Conservation (phyloP, 1,284 basidiomycete species). For the Cryptococcus sp. region DNA sequence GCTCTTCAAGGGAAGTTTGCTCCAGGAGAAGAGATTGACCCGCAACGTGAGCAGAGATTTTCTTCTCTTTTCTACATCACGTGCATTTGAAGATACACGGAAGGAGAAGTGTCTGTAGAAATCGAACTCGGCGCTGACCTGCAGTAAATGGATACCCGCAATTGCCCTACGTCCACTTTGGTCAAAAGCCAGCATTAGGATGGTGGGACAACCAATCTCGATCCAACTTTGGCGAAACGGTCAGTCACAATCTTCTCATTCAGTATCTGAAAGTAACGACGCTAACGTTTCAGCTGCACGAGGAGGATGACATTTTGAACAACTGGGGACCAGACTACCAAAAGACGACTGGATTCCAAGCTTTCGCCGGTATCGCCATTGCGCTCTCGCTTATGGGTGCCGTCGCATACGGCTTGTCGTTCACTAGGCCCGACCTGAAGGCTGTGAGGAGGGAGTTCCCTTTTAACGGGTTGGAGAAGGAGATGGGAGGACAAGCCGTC, state of each 20-base stretch:
- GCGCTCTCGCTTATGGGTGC: constrained; percentile 32
- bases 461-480: constrained; percentile 42
- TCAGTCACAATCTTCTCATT: constrained; percentile 42
- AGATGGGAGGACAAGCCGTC: constrained; percentile 34
- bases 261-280: background rate
- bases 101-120: background rate
- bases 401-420: constrained; percentile 31
- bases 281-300: constrained; percentile 58
- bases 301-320: constrained; percentile 72
- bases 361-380: constrained; percentile 29
- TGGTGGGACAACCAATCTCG: constrained; percentile 80
- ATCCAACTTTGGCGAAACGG: constrained; percentile 77
- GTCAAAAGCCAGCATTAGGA: constrained; percentile 61
- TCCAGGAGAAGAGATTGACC: constrained; percentile 40
- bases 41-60: constrained; percentile 44
- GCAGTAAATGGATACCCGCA: constrained; percentile 62
- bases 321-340: constrained; percentile 81
- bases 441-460: constrained; percentile 40
- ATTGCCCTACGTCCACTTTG: constrained; percentile 64
- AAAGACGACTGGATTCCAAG: constrained; percentile 31
- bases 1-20: constrained; percentile 16
- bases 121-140: constrained; percentile 1
- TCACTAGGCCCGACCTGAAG: constrained; percentile 24
- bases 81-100: background rate
- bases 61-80: background rate